Evolutionary conservation across 1,284 basidiomycete species (phyloP), one percentile per base, ranked within the genome.

Genomic region (Cystobasidiaceae sp.): DNA sequence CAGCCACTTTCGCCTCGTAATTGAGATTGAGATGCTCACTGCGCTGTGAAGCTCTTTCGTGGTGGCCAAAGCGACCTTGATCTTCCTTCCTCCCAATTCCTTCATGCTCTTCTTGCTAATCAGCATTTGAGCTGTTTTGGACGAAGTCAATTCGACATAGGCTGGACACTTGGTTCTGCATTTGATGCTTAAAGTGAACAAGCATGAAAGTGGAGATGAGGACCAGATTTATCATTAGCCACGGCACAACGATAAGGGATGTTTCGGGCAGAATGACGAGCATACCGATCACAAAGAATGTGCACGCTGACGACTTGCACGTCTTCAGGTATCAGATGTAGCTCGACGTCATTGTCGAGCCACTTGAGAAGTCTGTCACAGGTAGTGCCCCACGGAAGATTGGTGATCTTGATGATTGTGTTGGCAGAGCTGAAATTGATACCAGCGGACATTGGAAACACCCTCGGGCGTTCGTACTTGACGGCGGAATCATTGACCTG

Each of bases 281-380:
- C 43, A 25, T 54, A 62, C 60, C 60, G 50, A 23, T 64, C 61
- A 25, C 61, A 64, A 17, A 49, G 48, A 17, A 64, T 64, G 32
- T 64, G 61, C 2, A 64, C 51, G 44, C 51, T 39, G 19, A 56
- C 32, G 30, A 64, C 39, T 52, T 64, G 61, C 1, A 15, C 21
- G 1, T 46, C 11, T 4, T 19, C 23, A 3, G 61, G 44, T 4
- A 49, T 37, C n/a, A 64, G n/a, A 28, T 28, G 23, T 19, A 48
- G 15, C 30, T 55, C 44, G 43, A 56, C 21, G 6, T 34, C 61
- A 1, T 46, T 49, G 17, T 44, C 61, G 13, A 64, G 44, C 61
- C 61, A 64, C 8, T 33, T 13, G 1, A 64, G 3, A 3, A 64
- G 43, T 17, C 21, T 30, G 9, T 46, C 32, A 28, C 8, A 17